Evolutionary conservation across 2,329 filamentous ascomycete species (phyloP).

Genomic region (Pyrenochaeta sp.): DNA sequence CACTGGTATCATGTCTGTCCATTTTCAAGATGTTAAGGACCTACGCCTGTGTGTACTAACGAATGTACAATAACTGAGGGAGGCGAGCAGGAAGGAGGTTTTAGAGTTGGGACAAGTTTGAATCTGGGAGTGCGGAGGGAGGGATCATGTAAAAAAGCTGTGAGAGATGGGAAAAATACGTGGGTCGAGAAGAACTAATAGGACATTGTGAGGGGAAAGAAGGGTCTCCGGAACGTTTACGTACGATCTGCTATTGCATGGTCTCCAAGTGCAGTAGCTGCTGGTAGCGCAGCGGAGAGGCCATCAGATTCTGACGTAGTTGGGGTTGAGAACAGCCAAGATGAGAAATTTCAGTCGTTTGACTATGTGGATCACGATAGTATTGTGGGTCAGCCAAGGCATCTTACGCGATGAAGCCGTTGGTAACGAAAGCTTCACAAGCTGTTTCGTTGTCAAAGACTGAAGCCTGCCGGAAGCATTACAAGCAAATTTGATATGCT

Average conservation of each 20-base stretch:
- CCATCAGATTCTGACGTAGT: too few relatives aligned
- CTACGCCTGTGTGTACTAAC: slow-evolving; percentile 14
- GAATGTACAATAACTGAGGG: background rate
- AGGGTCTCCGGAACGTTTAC: slow-evolving; percentile 16
- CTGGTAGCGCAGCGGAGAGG: slow-evolving; percentile 16
- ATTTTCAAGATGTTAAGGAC: slow-evolving; percentile 20
- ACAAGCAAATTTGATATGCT: background rate
- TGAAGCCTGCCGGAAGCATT: background rate
- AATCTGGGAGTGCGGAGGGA: too few relatives aligned
- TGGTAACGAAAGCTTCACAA: slow-evolving; percentile 2
- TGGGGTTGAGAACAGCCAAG: too few relatives aligned
- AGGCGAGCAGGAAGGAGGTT: background rate
- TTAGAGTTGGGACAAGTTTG: background rate
- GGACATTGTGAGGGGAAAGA: background rate
- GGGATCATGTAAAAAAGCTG: too few relatives aligned
- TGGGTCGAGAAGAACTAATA: too few relatives aligned
- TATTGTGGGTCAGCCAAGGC: slow-evolving; percentile 21
- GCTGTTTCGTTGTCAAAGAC: background rate
- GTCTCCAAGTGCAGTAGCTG: slow-evolving; percentile 10
- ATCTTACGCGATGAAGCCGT: slow-evolving; percentile 12
- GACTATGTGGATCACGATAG: slow-evolving; percentile 23
- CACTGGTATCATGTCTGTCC: slow-evolving; percentile 20
- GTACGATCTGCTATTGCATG: slow-evolving; percentile 10
- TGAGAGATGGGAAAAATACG: too few relatives aligned
- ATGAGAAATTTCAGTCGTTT: background rate